A percentile compares a stretch with the other conserved stretches of the same genome.
Conservation (phyloP, 2,329 filamentous ascomycete genomes). For the Penicillium italicum region DNA sequence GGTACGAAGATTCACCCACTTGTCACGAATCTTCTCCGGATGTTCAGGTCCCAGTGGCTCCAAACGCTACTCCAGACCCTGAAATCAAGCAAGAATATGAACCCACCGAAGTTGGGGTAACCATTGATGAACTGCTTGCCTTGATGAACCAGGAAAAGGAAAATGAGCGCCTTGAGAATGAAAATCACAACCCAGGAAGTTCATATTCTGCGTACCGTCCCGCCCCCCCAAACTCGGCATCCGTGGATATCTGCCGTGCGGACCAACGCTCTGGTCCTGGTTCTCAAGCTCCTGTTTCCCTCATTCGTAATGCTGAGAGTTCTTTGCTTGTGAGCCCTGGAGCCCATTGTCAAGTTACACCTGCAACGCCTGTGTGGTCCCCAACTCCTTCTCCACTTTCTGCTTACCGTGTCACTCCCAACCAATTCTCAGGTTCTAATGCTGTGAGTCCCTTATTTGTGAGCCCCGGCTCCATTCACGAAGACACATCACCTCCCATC, state of each 20-base stretch:
- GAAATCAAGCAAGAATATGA: background rate
- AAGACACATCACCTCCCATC: background rate
- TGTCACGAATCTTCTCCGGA: too few species aligned
- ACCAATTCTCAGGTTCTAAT: background rate
- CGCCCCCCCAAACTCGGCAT: background rate
- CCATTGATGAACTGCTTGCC: background rate
- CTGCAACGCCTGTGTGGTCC: background rate
- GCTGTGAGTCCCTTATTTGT: background rate
- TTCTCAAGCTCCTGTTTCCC: background rate
- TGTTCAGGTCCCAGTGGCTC: background rate
- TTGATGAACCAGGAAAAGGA: background rate
- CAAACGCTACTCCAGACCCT: background rate
- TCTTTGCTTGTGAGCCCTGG: background rate
- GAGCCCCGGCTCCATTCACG: background rate
- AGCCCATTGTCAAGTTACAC: background rate
- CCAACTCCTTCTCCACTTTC: background rate
- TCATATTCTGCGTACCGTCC: background rate
- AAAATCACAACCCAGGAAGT: background rate
- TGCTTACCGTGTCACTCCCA: background rate
- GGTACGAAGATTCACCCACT: background rate
- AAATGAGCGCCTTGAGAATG: background rate
- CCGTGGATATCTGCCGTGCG: background rate
- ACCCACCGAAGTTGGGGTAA: background rate
- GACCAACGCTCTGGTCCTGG: background rate
- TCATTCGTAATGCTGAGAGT: background rate